Evolutionary conservation across 495 filamentous ascomycete species (phyloP), one percentile per base, ranked within the genome.

Genomic region (Xylaria longipes): DNA sequence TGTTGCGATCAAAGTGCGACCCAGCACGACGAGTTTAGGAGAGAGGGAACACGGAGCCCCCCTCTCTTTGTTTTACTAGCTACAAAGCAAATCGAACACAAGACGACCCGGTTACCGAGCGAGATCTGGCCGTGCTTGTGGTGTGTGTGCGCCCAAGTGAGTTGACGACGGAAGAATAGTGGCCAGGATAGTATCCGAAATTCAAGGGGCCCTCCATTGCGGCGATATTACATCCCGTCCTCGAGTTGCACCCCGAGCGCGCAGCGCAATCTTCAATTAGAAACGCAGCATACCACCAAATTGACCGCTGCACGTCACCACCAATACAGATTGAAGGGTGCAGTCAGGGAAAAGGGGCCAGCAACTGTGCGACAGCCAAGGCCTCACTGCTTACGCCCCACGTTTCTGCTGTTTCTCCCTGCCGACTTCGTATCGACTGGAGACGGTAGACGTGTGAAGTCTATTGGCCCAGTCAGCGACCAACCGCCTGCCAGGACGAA

Each of bases 381-480:
- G 68, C 27, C 58, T 70, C 48, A 33, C 37, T 63, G 58, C 58
- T 45, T 56, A 46, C 46, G 66, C 43, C 68, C 68, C 68, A 70
- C 68, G 68, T 70, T 70, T 54, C 33, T 33, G 8, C 68, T 56
- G 68, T 45, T 43, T 41, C 45, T 56, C 45, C 33, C 46, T 70
- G 45, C 46, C 68, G 68, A 45, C 33, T 62, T 63, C 46, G 58
- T 70, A 63, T 70, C 68, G 43, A 64, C 45, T 56, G 31, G 31
- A 56, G 29, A 70, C 43, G 25, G 39, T 17, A 62, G 67, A 62
- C 31, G 29, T 35, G 2, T 8, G 35, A 41, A 39, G n/a, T 63
- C 45, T 35, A 64, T 70, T 70, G 68, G 68, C 46, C 68, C 68
- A 70, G 41, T 41, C 68, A 45, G 68, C 46, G 22, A 43, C 68